A percentile compares a stretch with the other conserved stretches of the same genome.
These are phyloP conservation scores for Pogostemon cablin DNA, from an alignment of 257 asterid species.

Conservation along the genomic window DNA sequence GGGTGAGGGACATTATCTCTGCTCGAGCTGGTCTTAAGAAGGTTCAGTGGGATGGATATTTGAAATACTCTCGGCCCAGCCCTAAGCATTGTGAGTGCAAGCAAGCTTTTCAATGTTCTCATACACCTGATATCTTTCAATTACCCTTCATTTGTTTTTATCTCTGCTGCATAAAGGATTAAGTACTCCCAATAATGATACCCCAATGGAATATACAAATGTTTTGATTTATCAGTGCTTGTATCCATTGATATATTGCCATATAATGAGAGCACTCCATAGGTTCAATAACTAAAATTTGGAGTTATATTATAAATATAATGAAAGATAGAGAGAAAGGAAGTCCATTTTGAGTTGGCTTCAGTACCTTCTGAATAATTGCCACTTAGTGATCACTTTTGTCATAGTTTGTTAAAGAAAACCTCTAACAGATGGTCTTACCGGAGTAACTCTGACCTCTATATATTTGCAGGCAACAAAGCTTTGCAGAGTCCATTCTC, in stretches of 20 bases:
- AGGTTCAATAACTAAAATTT: not conserved
- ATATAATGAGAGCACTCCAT: not conserved
- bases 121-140: slow-evolving; percentile 1
- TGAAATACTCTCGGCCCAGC: slow-evolving; percentile 96
- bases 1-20: slow-evolving; percentile 95
- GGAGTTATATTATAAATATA: too few species aligned
- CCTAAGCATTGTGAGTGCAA: slow-evolving; percentile 89
- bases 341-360: too few species aligned
- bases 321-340: too few species aligned
- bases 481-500: slow-evolving; percentile 80
- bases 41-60: slow-evolving; percentile 57
- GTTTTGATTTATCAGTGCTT: slow-evolving; percentile 9
- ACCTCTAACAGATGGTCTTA: too few species aligned
- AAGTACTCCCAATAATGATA: not conserved
- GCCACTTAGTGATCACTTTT: too few species aligned
- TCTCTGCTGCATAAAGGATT: slow-evolving; percentile 11
- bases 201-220: not conserved
- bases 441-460: not conserved
- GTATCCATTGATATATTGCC: not conserved
- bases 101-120: slow-evolving; percentile 49
- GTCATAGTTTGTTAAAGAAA: too few species aligned
- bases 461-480: slow-evolving; percentile 68
- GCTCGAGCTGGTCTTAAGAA: slow-evolving; percentile 65
- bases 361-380: too few species aligned
- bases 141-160: not conserved